Percentiles rank a stretch among this genome's conserved stretches.
Evolutionary conservation across 495 filamentous ascomycete species (phyloP).

Genomic region (Entonaema liquescens): DNA sequence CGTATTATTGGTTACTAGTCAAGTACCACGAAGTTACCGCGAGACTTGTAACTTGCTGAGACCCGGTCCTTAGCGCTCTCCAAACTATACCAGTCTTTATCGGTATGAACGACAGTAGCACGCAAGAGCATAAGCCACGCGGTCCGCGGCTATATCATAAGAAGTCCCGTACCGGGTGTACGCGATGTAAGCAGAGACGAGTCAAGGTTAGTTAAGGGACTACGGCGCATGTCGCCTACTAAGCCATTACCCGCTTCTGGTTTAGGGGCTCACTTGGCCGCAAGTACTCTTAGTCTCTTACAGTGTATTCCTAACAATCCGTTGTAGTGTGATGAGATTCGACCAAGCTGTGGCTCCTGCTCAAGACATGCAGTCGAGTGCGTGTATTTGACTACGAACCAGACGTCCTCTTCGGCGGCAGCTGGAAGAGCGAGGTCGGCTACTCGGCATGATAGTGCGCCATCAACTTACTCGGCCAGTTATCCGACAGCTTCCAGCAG

Average conservation of each 20-base stretch:
- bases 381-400: constrained; percentile 40
- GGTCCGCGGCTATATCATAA: constrained; percentile 49
- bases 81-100: neutral
- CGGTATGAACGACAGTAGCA: constrained; percentile 26
- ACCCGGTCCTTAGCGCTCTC: constrained; percentile 1
- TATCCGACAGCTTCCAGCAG: neutral
- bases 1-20: neutral
- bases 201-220: constrained; percentile 45
- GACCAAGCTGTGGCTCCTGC: constrained; percentile 51
- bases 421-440: constrained; percentile 17
- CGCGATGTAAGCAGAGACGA: constrained; percentile 49
- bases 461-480: constrained; percentile 5
- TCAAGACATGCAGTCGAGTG: constrained; percentile 51
- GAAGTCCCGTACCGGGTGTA: constrained; percentile 48
- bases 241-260: neutral
- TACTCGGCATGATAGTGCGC: constrained; percentile 8
- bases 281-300: constrained; percentile 8
- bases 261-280: neutral
- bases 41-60: neutral
- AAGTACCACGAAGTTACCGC: neutral
- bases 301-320: constrained; percentile 29
- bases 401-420: constrained; percentile 1
- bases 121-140: constrained; percentile 37
- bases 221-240: neutral
- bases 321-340: constrained; percentile 51